Base-by-base conservation (phyloP, 306 rosid genomes). In the Quercus robur region DNA sequence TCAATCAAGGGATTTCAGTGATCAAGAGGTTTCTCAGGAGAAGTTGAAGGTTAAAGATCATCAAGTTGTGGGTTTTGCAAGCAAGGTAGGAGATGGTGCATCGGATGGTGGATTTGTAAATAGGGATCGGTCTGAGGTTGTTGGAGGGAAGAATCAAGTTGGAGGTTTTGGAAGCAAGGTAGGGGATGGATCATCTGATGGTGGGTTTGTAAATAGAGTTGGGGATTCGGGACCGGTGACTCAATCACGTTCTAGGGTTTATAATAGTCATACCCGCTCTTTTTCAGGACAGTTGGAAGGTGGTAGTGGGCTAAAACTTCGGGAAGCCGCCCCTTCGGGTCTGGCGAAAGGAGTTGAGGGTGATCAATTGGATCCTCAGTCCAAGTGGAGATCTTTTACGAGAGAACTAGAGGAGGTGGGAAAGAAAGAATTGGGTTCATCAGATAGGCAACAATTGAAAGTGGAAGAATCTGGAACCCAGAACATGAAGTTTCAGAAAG, bases 261-360 rank as follows among this genome's bases (percentile, higher is more conserved):
- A 84, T 55, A 97, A 76, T 51, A 77, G 84, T 85, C 98, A 87
- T 85, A 88, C 92, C 75, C 90, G 90, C 54, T 91, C 99, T 58
- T 79, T 79, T 13, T 90, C 97, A 5, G 97, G 93, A 64, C 98
- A 96, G 75, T 84, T 83, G 80, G 98, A 91, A 49, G 84, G 84
- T 80, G 91, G 82, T 76, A 62, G 61, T 74, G 97, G 90, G 80
- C 63, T 72, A 74, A 94, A 90, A 77, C 72, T 72, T 13, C 89
- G 74, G 67, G 97, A 89, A 61, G 15, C 82, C 71, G 10, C 81
- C 77, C 78, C 85, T 46, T 81, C 83, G 52, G 77, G 73, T 75
- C 89, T 63, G 82, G 72, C 46, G 46, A 82, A 80, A 73, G 78
- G 54, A 75, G 73, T 77, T 57, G 87, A 87, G 75, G 78, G 81